Evolutionary conservation across 2,329 filamentous ascomycete genomes (phyloP).

Genomic region (Aspergillus ochraceus): DNA sequence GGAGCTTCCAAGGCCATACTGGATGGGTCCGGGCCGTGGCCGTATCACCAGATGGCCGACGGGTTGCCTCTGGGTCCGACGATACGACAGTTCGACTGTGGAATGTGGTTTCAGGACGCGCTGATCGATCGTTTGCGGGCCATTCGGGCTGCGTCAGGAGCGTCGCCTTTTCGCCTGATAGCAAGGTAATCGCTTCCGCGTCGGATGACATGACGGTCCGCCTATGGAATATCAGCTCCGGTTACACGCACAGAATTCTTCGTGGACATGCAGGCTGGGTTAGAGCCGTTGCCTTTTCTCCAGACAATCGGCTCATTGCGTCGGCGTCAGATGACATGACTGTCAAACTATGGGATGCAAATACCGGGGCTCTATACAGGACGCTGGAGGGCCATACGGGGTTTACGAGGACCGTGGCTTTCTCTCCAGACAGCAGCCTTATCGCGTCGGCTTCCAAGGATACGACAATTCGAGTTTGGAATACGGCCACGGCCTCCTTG

Average conservation of each 20-base stretch:
- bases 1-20: neutral
- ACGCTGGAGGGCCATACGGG: neutral
- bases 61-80: neutral
- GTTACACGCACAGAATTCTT: conserved; percentile 12
- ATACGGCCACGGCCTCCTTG: neutral
- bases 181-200: conserved; percentile 13
- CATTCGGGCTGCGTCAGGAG: neutral
- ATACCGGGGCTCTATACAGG: neutral
- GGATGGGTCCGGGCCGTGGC: conserved; percentile 8
- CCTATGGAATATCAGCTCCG: conserved; percentile 11
- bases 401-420: neutral
- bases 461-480: neutral
- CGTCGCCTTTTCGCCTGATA: conserved; percentile 28
- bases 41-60: conserved; percentile 12
- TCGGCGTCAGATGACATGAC: conserved; percentile 26
- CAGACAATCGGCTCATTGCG: conserved; percentile 23
- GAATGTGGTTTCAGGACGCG: neutral
- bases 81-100: neutral
- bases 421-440: neutral
- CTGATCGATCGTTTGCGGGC: neutral
- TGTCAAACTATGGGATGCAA: conserved; percentile 26
- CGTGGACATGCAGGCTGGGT: conserved; percentile 22
- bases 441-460: neutral
- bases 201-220: conserved; percentile 11
- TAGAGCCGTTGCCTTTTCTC: conserved; percentile 26